Evolutionary conservation across 2,329 filamentous ascomycete species (phyloP), one percentile per base, ranked within the genome.

Genomic region (Penicillium brevicompactum): DNA sequence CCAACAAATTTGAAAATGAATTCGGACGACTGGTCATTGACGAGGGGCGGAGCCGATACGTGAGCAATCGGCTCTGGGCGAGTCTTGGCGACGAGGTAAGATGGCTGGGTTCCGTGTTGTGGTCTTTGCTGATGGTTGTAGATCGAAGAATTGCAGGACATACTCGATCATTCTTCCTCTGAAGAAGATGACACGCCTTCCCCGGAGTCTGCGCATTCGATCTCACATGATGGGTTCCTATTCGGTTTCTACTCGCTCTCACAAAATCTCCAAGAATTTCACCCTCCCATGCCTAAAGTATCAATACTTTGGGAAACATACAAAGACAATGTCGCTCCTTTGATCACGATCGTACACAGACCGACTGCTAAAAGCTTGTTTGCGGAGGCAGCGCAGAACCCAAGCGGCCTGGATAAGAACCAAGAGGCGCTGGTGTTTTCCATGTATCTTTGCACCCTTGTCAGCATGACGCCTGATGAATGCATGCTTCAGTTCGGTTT

Each of bases 61-160:
- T 87, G 63, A 86, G 83, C 67, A 86, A 83, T 64, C 80, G 80
- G 21, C 84, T 86, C 59, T 86, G 83, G 82, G 81, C 82, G 3
- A 83, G 78, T 59, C 71, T 87, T 59, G 84, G 82, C 52, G 84
- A 85, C 55, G 84, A 87, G 75, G 82, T 83, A 47, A 14, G 44
- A 27, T 31, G 13, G 51, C 10, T 4, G 30, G 30, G 38, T 31
- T 5, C 11, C 38, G 42, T 46, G 5, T 21, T 34, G n/a, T 27
- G 32, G 16, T 49, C 38, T 13, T 34, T 60, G 42, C 54, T 66
- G 16, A 62, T 42, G 34, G 1, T 16, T 32, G 16, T 61, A 82
- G 80, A 81, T 87, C 18, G 83, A 86, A 67, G 84, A 87, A 64
- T 76, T 87, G 62, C 84, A 84, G 62, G 80, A 84, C 58, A 82